Evolutionary conservation across 164 flowering plant genomes (phyloP).

Genomic region (Macadamia integrifolia): DNA sequence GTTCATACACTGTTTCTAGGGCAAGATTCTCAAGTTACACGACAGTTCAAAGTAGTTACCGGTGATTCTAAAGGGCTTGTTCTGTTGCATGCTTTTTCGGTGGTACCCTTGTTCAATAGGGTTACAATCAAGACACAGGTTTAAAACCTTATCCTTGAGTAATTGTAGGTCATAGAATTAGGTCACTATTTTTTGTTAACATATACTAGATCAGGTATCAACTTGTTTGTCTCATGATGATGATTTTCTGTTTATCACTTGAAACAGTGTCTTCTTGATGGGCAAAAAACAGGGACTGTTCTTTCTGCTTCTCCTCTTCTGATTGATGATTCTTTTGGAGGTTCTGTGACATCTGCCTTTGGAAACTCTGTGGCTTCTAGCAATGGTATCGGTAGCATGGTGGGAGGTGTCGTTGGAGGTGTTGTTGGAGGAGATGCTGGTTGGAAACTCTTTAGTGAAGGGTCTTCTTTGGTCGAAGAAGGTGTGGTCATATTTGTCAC

Average conservation of each 20-base stretch:
- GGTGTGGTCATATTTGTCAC: slow-evolving; percentile 91
- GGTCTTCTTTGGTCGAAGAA: slow-evolving; percentile 74
- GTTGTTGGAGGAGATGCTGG: slow-evolving; percentile 69
- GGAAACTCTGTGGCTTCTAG: slow-evolving; percentile 42
- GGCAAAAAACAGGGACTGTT: slow-evolving; percentile 68
- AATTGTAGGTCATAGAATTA: not conserved
- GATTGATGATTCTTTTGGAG: slow-evolving; percentile 47
- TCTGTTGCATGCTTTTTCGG: slow-evolving; percentile 58
- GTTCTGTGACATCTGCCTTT: slow-evolving; percentile 30
- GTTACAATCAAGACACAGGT: slow-evolving; percentile 69
- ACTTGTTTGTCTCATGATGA: not conserved
- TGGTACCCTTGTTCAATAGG: slow-evolving; percentile 59
- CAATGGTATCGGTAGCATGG: slow-evolving; percentile 71
- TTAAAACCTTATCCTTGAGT: slow-evolving; percentile 4
- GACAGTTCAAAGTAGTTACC: slow-evolving; percentile 83
- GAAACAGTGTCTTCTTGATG: slow-evolving; percentile 83
- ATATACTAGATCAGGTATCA: not conserved
- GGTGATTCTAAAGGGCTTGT: slow-evolving; percentile 91
- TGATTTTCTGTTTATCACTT: slow-evolving; percentile 12
- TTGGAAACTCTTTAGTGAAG: slow-evolving; percentile 76
- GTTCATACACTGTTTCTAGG: slow-evolving; percentile 79
- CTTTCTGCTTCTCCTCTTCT: slow-evolving; percentile 82
- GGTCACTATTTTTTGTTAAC: not conserved
- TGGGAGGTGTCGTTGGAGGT: slow-evolving; percentile 60
- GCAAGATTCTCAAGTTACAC: slow-evolving; percentile 77